Conservation (phyloP, 2,329 filamentous ascomycete species). For the Penicillium sp. region DNA sequence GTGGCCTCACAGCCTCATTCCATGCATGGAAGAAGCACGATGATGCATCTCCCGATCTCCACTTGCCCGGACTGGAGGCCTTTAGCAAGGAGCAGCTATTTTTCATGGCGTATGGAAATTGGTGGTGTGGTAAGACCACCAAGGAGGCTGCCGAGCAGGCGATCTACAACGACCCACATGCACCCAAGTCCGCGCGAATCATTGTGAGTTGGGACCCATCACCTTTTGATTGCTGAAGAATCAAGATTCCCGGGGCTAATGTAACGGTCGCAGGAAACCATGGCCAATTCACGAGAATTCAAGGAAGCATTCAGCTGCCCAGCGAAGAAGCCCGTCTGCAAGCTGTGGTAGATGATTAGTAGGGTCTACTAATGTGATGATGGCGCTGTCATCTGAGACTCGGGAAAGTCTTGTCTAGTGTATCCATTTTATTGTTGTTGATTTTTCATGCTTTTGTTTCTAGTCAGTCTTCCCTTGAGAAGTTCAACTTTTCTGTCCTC, state of each 20-base stretch:
- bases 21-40: slow-evolving; percentile 67
- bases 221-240: not conserved
- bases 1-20: slow-evolving; percentile 66
- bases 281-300: slow-evolving; percentile 70
- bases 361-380: not conserved
- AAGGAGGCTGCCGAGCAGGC: slow-evolving; percentile 60
- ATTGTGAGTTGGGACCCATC: slow-evolving; percentile 36
- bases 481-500: not conserved
- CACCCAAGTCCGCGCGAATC: slow-evolving; percentile 65
- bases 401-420: not conserved
- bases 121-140: slow-evolving; percentile 68
- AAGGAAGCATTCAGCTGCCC: slow-evolving; percentile 69
- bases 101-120: slow-evolving; percentile 66
- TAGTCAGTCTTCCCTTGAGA: not conserved
- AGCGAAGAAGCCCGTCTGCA: slow-evolving; percentile 67
- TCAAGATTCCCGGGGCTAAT: not conserved
- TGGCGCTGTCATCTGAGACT: not conserved
- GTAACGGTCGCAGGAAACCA: slow-evolving; percentile 54
- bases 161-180: slow-evolving; percentile 67
- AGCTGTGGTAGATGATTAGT: slow-evolving; percentile 62
- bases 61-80: slow-evolving; percentile 62
- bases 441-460: not conserved
- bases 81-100: slow-evolving; percentile 72
- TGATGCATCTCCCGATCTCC: slow-evolving; percentile 53
- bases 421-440: not conserved